Evolutionary conservation across 208 protist species (phyloP), one percentile per base, ranked within the genome.

Genomic region (Leishmania tropica): DNA sequence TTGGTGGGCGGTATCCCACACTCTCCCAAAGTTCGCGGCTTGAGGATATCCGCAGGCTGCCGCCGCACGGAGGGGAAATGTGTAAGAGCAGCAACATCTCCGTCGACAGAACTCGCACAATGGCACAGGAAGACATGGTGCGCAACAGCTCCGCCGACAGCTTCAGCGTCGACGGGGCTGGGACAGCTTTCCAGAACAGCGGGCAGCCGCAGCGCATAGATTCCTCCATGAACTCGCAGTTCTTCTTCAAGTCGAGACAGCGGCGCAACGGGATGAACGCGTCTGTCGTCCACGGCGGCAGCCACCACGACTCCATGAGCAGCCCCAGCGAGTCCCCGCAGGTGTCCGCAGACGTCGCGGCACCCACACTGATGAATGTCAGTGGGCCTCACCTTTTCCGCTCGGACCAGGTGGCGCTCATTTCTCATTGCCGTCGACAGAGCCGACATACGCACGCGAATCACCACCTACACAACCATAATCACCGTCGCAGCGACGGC

Each of bases 201-300:
- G 72, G 54, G 21, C 78, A 81, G 65, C 83, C 83, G 17, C 77
- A 67, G 35, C 64, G 71, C 3, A 75, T 86, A 17, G 78, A 86
- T 21, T 68, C 83, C 45, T 86, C 83, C 51, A 68, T 82, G 54
- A 86, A 76, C 78, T 86, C 83, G 70, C 83, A 79, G 64, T 79
- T 82, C 35, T 68, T 80, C 2, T 74, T 76, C 31, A 81, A 72
- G 53, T 60, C 54, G 56, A 72, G 53, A 45, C 76, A 45, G 58
- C 58, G 11, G 53, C 75, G 37, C 58, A 78, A 65, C 42, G 47
- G 2, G 35, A 56, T 45, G 40, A 76, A 58, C 21, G 60, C 60
- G 17, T 28, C 58, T 31, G 7, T 31, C 10, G 42, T 31, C 35
- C 35, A 42, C 11, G 40, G 51, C 40, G 62, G 35, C 51, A 76